Evolutionary conservation across 257 asterid genomes (phyloP).

Genomic region (Cordia subcordata): DNA sequence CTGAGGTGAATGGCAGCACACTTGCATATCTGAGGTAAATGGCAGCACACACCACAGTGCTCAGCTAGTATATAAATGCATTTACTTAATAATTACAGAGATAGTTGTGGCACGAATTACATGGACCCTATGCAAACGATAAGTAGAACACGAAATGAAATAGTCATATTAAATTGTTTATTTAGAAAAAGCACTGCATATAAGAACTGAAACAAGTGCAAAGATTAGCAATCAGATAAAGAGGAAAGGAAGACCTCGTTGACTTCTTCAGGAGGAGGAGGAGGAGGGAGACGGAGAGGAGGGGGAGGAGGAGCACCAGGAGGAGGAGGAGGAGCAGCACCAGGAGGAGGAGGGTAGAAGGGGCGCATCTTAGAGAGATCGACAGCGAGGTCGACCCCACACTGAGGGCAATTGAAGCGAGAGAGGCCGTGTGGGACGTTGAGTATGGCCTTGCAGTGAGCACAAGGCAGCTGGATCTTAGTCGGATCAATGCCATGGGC

Average conservation of each 20-base stretch:
- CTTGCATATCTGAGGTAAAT: too few relatives aligned
- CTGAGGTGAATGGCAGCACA: too few relatives aligned
- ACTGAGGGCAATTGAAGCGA: constrained; percentile 88
- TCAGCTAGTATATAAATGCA: too few relatives aligned
- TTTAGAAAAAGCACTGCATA: too few relatives aligned
- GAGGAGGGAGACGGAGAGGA: constrained; percentile 18
- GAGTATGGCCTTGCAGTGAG: constrained; percentile 85
- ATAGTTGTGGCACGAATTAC: too few relatives aligned
- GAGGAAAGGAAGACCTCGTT: constrained; percentile 58
- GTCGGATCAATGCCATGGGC: constrained; percentile 94
- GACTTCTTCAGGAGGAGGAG: constrained; percentile 70
- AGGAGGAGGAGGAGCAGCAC: constrained; percentile 23
- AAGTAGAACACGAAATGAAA: too few relatives aligned
- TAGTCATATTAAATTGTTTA: too few relatives aligned
- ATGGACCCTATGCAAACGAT: too few relatives aligned
- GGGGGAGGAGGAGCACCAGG: constrained; percentile 20
- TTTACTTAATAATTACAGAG: too few relatives aligned
- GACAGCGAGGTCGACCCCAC: constrained; percentile 67
- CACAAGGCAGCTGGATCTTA: constrained; percentile 95
- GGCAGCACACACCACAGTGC: too few relatives aligned
- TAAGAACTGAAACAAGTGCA: too few relatives aligned
- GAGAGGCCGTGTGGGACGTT: constrained; percentile 88
- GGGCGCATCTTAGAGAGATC: constrained; percentile 63
- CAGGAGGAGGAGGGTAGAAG: constrained; percentile 32
- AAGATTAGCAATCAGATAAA: constrained; percentile 9